Base-by-base conservation (phyloP, 2,329 filamentous ascomycete species). In the Tolypocladium guangdongense region DNA sequence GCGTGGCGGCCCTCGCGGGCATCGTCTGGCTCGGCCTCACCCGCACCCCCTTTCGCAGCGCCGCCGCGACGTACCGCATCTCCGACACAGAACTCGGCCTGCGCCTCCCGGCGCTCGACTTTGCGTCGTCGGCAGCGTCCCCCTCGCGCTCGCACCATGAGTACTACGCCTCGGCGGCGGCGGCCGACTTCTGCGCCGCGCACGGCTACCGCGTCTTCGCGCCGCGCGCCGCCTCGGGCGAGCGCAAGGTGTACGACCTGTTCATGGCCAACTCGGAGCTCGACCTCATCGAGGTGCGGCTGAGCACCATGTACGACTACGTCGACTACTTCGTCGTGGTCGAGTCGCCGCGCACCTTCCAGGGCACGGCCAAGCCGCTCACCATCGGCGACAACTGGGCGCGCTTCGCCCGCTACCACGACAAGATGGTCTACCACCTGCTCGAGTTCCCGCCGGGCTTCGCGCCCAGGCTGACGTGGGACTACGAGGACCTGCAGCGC, bases 261-360 rank as follows among this genome's bases (percentile, higher is more conserved):
- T 72, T 84, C 60, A 77, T 84, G 72, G 67, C 84, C 59, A 83
- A 82, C 59, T 77, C 73, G 4, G 83, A 86, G 67, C 71, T 86
- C 16, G 82, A 86, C 67, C 83, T 80, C 74, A 72, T 86, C 47
- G 82, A 86, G 64, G 78, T 87, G 47, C 78, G 81, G 14, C 71
- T 86, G 6, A 74, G 81, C 61, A 78, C 78, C 4, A 74, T 83
- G 22, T 77, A 78, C 54, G 65, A 76, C 41, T 68, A 77, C 45
- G 80, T 86, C 55, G 83, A 86, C 68, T 84, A 83, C 66, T 87
- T 84, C 60, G 71, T 86, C 61, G 74, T 86, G 41, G 74, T 85
- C 52, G 83, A 86, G 68, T 75, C 78, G 0, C 64, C 69, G 20
- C 74, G 69, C 49, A 84, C 81, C 1, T 85, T 85, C 59, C 83